Percentiles rank a stretch among this genome's conserved stretches.
These are phyloP conservation scores for Cercospora nicotianae DNA, from an alignment of 2,329 filamentous ascomycete genomes.

Conservation along the genomic window DNA sequence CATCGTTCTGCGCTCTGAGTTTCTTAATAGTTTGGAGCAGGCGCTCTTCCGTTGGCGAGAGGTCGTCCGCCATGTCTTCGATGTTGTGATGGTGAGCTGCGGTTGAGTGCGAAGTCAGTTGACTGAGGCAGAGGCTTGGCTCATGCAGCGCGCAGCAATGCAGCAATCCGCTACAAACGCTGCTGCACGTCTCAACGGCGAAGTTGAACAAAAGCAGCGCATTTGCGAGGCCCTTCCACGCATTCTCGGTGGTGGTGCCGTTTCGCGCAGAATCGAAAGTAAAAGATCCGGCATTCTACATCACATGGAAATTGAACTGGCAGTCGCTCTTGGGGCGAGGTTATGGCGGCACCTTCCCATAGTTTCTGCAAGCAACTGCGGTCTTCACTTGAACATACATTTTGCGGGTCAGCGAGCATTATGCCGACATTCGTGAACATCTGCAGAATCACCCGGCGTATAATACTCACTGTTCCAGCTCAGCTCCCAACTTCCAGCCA, in stretches of 20 bases:
- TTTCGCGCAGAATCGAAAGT: background rate
- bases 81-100: background rate
- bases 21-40: constrained; percentile 2
- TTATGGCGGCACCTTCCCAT: background rate
- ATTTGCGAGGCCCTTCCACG: background rate
- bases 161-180: background rate
- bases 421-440: too few species aligned
- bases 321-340: background rate
- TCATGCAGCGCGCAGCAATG: background rate
- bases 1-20: background rate
- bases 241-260: too few species aligned
- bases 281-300: background rate
- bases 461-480: background rate
- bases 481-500: background rate
- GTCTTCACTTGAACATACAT: background rate
- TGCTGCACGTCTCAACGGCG: background rate
- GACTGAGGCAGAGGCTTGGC: background rate
- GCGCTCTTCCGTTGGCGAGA: constrained; percentile 2
- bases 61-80: background rate
- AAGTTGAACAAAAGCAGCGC: background rate
- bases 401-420: background rate
- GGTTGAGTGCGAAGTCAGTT: background rate
- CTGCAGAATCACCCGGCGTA: too few species aligned
- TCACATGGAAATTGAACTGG: background rate
- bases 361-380: background rate